Evolutionary conservation across 257 asterid genomes (phyloP), one percentile per base, ranked within the genome.

Genomic region (Linderniella brevidens): DNA sequence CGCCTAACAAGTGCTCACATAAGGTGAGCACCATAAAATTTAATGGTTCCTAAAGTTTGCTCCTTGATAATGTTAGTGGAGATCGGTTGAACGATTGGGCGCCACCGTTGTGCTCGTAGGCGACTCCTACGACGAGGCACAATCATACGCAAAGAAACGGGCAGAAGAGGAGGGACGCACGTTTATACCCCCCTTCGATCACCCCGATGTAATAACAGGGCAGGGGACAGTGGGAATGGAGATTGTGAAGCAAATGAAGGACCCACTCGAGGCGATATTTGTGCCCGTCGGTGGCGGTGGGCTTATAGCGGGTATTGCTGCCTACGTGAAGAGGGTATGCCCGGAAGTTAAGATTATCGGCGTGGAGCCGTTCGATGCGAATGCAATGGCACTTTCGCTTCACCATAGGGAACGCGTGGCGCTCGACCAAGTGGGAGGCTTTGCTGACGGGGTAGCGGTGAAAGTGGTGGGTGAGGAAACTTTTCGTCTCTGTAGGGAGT

Each of bases 271-370:
- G 53, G 94, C 98, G 4, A 73, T 90, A 56, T 81, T 90, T 63
- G 98, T 90, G 48, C 98, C 96, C 11, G 78, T 90, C 19, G 98
- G 98, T 17, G 98, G 98, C 19, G 98, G 98, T 46, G 98, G 98
- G 17, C 92, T 90, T 46, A 79, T 90, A 54, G 98, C 98, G 17
- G 98, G 98, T 18, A 79, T 90, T 58, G 98, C 98, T 64, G 93
- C 96, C 47, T 90, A 77, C 29, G 74, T 90, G 36, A 90, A 85
- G 62, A 79, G 87, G 73, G 96, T 90, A 49, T 63, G 76, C 19
- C 96, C 98, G 19, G 72, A 81, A 40, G 83, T 85, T 50, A 90
- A 85, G 55, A 65, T 90, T 52, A 85, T 85, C 19, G 96, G 98
- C 17, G 98, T 90, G 46, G 98, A 90, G 62, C 96, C 98, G 35